Percentiles rank a stretch among this genome's conserved stretches.
phyloP scores from a whole-genome alignment of 2,329 filamentous ascomycete species.

The Lachnellula hyalina region DNA sequence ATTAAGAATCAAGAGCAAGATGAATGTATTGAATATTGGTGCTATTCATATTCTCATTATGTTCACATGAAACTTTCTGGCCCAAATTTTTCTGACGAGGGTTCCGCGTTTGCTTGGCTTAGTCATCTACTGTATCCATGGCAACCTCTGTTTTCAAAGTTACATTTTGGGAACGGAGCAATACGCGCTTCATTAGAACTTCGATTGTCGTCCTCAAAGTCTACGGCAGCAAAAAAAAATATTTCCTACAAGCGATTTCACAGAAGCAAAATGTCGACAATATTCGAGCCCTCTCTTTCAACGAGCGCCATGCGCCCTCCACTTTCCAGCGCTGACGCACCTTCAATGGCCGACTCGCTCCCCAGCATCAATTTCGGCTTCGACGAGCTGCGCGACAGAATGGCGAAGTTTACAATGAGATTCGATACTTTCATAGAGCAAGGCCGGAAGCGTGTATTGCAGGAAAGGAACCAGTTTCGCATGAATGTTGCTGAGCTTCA shows the following conservation, averaged over 20 bases:
- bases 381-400: slow-evolving; percentile 89
- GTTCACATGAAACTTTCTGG: not conserved
- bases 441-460: slow-evolving; percentile 80
- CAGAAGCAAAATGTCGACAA: slow-evolving; percentile 44
- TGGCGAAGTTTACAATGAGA: slow-evolving; percentile 83
- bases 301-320: slow-evolving; percentile 44
- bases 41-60: not conserved
- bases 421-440: slow-evolving; percentile 95
- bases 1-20: slow-evolving; percentile 6
- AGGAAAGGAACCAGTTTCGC: slow-evolving; percentile 91
- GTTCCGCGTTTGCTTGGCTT: not conserved
- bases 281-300: slow-evolving; percentile 66
- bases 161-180: not conserved
- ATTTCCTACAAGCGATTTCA: not conserved
- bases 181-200: not conserved
- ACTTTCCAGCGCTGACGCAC: slow-evolving; percentile 51
- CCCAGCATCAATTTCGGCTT: slow-evolving; percentile 94
- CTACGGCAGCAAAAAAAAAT: not conserved
- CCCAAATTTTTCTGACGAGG: not conserved
- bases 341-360: slow-evolving; percentile 70
- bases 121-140: not conserved
- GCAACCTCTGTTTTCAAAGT: not conserved
- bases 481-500: slow-evolving; percentile 85
- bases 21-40: slow-evolving; percentile 6
- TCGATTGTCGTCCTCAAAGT: not conserved